These are phyloP conservation scores for Lolium rigidum DNA, from an alignment of 176 grass and related monocot species.

Conservation along the genomic window DNA sequence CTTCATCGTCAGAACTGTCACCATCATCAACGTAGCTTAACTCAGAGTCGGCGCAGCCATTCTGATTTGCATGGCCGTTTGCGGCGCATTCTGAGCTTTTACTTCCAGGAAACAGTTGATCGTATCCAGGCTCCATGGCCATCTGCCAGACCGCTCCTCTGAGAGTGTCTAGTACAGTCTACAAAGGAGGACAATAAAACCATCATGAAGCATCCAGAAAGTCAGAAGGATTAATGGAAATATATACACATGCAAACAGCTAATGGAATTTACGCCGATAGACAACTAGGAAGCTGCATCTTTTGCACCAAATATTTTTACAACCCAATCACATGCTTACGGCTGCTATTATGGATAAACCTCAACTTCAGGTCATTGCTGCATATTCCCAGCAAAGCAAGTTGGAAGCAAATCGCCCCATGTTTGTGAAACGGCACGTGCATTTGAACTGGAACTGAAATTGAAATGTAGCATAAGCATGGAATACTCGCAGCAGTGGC, in stretches of 20 bases:
- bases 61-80: constrained; percentile 58
- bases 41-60: constrained; percentile 58
- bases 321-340: not conserved
- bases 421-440: not conserved
- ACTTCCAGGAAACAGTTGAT: constrained; percentile 43
- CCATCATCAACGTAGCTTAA: constrained; percentile 74
- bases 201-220: constrained; percentile 24
- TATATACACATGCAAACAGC: not conserved
- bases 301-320: not conserved
- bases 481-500: not conserved
- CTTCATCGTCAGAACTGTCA: constrained; percentile 62
- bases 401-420: not conserved
- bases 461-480: constrained; percentile 25
- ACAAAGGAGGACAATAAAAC: constrained; percentile 36
- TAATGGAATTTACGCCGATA: not conserved
- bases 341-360: not conserved
- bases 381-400: not conserved
- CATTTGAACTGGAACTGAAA: constrained; percentile 12
- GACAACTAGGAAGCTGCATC: not conserved
- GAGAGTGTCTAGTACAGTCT: constrained; percentile 78
- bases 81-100: constrained; percentile 18
- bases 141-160: constrained; percentile 87
- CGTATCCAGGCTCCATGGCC: constrained; percentile 73
- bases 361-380: not conserved
- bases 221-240: not conserved